Conservation (phyloP, 2,329 filamentous ascomycete genomes). For the Exserohilum turcica region DNA sequence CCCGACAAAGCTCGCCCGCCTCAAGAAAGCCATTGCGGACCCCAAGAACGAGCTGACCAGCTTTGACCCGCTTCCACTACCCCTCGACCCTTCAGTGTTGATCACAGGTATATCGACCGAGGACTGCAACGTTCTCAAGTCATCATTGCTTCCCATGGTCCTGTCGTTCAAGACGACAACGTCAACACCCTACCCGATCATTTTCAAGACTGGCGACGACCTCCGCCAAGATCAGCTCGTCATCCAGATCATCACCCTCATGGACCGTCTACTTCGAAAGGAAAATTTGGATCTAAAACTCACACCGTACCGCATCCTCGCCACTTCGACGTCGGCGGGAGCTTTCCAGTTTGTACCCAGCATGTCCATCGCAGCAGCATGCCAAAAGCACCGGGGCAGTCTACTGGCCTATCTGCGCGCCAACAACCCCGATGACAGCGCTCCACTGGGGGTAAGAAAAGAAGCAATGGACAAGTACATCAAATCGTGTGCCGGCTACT, state of each 20-base stretch:
- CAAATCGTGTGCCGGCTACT: conserved; percentile 95
- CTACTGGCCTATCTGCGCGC: conserved; percentile 82
- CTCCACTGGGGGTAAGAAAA: conserved; percentile 83
- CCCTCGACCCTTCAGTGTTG: conserved; percentile 81
- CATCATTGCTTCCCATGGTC: conserved; percentile 87
- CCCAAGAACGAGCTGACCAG: conserved; percentile 84
- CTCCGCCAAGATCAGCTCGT: conserved; percentile 95
- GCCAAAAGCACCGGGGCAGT: conserved; percentile 78
- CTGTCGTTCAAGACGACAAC: conserved; percentile 84
- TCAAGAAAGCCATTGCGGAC: conserved; percentile 84
- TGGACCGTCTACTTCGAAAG: conserved; percentile 94
- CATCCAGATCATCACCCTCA: conserved; percentile 95
- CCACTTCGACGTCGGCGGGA: conserved; percentile 85
- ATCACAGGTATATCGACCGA: conserved; percentile 82
- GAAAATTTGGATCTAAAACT: conserved; percentile 96
- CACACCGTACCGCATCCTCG: conserved; percentile 93
- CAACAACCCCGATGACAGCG: conserved; percentile 84
- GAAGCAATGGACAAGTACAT: conserved; percentile 95
- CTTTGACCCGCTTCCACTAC: conserved; percentile 86
- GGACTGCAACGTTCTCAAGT: conserved; percentile 92
- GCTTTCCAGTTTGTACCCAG: conserved; percentile 94
- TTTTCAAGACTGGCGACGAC: conserved; percentile 98
- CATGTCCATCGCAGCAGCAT: conserved; percentile 79
- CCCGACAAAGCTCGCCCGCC: conserved; percentile 77
- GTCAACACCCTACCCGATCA: conserved; percentile 81